Percentiles rank a stretch among this genome's conserved stretches.
phyloP scores from a whole-genome alignment of 1,139 yeast genomes.

The Eremothecium gossypii region DNA sequence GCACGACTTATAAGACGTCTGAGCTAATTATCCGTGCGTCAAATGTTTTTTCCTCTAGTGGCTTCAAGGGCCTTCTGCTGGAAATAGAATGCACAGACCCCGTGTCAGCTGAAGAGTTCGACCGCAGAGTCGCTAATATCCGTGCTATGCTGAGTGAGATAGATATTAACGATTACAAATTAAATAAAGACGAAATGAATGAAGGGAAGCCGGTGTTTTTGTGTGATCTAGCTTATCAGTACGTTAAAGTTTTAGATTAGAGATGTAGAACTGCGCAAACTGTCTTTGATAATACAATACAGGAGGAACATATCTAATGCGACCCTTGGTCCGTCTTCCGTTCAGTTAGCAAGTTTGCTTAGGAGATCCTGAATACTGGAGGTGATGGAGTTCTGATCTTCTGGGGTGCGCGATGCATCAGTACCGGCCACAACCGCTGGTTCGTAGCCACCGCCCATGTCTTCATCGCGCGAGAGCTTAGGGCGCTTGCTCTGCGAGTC shows the following conservation, averaged over 20 bases:
- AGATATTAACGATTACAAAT: conserved; percentile 15
- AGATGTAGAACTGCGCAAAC: background rate
- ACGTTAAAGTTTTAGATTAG: conserved; percentile 22
- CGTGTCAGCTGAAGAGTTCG: conserved; percentile 12
- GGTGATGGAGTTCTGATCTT: conserved; percentile 14
- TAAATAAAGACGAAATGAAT: conserved; percentile 13
- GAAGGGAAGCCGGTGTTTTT: conserved; percentile 10
- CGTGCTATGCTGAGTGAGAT: conserved; percentile 15
- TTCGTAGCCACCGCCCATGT: conserved; percentile 5
- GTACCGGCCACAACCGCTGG: conserved; percentile 7
- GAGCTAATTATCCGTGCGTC: conserved; percentile 20
- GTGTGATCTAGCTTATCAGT: conserved; percentile 25
- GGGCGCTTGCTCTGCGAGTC: conserved; percentile 5
- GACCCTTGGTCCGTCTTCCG: too few relatives aligned
- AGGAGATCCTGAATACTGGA: conserved; percentile 29
- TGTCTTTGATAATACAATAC: conserved; percentile 1
- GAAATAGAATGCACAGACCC: conserved; percentile 16
- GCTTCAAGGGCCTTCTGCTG: conserved; percentile 27
- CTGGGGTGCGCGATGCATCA: conserved; percentile 12
- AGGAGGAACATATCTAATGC: background rate
- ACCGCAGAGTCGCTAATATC: conserved; percentile 11
- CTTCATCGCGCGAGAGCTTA: background rate
- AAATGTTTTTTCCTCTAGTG: conserved; percentile 27
- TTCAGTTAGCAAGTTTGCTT: conserved; percentile 27
- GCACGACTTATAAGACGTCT: conserved; percentile 23